Percentiles rank a stretch among this genome's conserved stretches.
These are phyloP conservation scores for Coemansia sp. DNA, from an alignment of 192 early-diverging fungal genomes.

Conservation along the genomic window DNA sequence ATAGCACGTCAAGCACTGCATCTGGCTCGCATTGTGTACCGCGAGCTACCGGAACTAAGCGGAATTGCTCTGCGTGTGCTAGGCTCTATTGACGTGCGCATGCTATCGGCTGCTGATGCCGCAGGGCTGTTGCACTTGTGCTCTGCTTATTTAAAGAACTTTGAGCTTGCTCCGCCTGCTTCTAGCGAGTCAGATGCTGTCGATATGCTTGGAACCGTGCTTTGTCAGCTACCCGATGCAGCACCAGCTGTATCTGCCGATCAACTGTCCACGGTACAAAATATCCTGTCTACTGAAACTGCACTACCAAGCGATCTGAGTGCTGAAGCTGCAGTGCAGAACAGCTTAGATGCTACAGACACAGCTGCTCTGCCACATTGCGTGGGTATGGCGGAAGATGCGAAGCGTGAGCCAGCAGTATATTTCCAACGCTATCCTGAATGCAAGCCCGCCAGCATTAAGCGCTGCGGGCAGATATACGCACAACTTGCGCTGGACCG, in stretches of 20 bases:
- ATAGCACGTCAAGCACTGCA: conserved; percentile 23
- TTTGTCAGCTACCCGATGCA: not conserved
- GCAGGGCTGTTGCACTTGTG: conserved; percentile 19
- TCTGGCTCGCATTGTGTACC: conserved; percentile 33
- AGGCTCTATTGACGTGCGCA: conserved; percentile 10
- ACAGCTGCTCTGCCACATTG: conserved; percentile 1
- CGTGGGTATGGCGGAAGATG: conserved; percentile 4
- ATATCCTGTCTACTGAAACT: too few relatives aligned
- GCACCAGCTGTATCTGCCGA: conserved; percentile 1
- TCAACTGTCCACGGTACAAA: not conserved
- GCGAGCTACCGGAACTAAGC: conserved; percentile 24
- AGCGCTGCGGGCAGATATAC: conserved; percentile 16
- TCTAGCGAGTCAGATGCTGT: not conserved
- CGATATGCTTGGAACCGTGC: not conserved
- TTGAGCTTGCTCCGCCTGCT: conserved; percentile 3
- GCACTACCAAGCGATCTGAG: too few relatives aligned
- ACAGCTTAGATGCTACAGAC: too few relatives aligned
- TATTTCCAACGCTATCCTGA: conserved; percentile 19
- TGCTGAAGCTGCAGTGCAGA: too few relatives aligned
- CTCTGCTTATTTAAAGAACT: conserved; percentile 13
- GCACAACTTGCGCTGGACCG: conserved; percentile 40
- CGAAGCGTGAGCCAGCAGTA: not conserved
- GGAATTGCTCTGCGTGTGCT: conserved; percentile 28
- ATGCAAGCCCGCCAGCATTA: conserved; percentile 6
- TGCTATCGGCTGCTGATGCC: conserved; percentile 16